phyloP scores from a whole-genome alignment of 2,329 filamentous ascomycete species.

The Fusarium newnesense region DNA sequence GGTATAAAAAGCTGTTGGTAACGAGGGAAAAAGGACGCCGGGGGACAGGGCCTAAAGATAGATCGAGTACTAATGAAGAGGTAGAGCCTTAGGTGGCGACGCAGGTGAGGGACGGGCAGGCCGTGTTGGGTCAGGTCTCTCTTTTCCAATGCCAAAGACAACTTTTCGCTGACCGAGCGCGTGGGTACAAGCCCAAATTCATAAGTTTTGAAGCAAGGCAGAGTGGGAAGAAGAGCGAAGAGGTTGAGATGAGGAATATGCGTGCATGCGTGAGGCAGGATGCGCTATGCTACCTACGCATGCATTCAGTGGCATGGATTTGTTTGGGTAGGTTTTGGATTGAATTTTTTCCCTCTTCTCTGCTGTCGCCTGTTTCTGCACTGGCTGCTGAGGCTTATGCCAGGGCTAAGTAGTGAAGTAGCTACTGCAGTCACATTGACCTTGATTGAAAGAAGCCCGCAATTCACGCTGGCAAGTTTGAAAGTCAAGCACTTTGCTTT shows the following conservation, averaged over 20 bases:
- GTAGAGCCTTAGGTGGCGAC: constrained; percentile 39
- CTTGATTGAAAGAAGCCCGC: constrained; percentile 25
- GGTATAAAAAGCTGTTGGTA: constrained; percentile 45
- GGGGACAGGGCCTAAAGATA: constrained; percentile 39
- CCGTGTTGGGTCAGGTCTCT: constrained; percentile 30
- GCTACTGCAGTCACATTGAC: constrained; percentile 17
- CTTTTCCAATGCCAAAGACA: constrained; percentile 15
- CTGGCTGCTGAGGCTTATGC: constrained; percentile 37
- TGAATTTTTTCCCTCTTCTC: background rate
- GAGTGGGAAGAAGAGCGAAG: constrained; percentile 15
- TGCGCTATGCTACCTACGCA: constrained; percentile 40
- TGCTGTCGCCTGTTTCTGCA: constrained; percentile 27
- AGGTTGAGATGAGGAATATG: constrained; percentile 16
- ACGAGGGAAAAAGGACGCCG: constrained; percentile 36
- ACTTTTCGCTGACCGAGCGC: constrained; percentile 30
- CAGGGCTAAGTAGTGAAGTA: constrained; percentile 40
- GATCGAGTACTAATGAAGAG: constrained; percentile 40
- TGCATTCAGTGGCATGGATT: constrained; percentile 45
- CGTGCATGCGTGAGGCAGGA: constrained; percentile 34
- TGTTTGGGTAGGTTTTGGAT: constrained; percentile 30
- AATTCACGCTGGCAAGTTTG: constrained; percentile 26
- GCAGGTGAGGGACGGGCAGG: constrained; percentile 37
- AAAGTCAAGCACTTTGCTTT: constrained; percentile 17
- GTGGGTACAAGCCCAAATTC: constrained; percentile 17
- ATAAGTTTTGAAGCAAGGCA: constrained; percentile 10